A percentile compares a stretch with the other conserved stretches of the same genome.
Evolutionary conservation across 768 basidiomycete genomes (phyloP).

Genomic region (Dioszegia hungarica): DNA sequence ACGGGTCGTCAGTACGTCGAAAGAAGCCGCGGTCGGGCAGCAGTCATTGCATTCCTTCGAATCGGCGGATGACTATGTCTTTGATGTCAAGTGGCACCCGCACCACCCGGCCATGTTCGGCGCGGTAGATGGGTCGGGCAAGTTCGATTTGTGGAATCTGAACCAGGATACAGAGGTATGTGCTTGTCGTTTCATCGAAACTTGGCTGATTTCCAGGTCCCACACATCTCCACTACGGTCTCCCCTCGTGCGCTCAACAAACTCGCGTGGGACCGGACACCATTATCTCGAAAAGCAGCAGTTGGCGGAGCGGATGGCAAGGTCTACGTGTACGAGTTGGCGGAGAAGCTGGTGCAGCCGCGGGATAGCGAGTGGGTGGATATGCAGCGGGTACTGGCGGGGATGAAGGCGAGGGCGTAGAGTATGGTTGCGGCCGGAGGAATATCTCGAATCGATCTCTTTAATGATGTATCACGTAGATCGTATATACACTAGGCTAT

Average conservation of each 20-base stretch:
- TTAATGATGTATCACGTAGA: background rate
- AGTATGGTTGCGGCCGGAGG: background rate
- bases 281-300: constrained; percentile 68
- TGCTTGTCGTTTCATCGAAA: constrained; percentile 43
- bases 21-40: background rate
- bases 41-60: constrained; percentile 84
- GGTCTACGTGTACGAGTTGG: constrained; percentile 90
- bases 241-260: constrained; percentile 87
- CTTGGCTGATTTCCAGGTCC: constrained; percentile 60
- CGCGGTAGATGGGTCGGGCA: constrained; percentile 87
- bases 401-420: constrained; percentile 42
- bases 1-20: background rate
- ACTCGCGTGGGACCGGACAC: constrained; percentile 87
- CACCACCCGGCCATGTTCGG: constrained; percentile 91
- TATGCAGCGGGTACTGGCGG: constrained; percentile 77
- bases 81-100: constrained; percentile 98
- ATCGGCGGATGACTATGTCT: constrained; percentile 96
- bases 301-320: constrained; percentile 88
- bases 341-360: constrained; percentile 73
- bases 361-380: constrained; percentile 91
- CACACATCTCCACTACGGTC: constrained; percentile 75
- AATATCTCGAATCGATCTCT: background rate
- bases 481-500: no score
- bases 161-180: constrained; percentile 93
- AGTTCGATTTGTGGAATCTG: constrained; percentile 96